Evolutionary conservation across 1,284 basidiomycete genomes (phyloP), one percentile per base, ranked within the genome.

Genomic region (Moesziomyces antarcticus): DNA sequence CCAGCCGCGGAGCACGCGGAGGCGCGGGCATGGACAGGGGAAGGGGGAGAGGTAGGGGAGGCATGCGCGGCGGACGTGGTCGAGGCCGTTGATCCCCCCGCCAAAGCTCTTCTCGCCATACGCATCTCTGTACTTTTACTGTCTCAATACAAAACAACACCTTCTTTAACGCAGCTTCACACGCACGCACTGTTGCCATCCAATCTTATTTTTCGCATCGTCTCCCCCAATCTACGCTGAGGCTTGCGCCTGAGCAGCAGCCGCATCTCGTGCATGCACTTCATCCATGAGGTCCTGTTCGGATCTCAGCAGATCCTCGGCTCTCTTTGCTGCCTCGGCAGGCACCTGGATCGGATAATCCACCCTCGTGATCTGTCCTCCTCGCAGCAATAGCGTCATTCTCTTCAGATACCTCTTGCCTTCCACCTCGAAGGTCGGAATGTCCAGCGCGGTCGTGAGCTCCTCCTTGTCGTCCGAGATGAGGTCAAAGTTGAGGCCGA

Each of bases 291-390:
- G 35, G 41, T 71, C 67, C 53, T 71, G 58, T 20, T 75, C 73
- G 13, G 45, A 45, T 13, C 60, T 50, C 50, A 82, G 59, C 56
- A 82, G 59, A 5, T 56, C 50, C 13, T 78, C 43, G 1, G 80
- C 81, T 10, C 62, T 61, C 33, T 22, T 25, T 6, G 66, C 77
- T 3, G 76, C 76, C 35, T 75, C 52, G 10, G 70, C 30, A 7
- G 75, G 63, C 14, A 50, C 25, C 11, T 56, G 25, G 18, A 82
- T 51, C 6, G 81, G 79, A 44, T 78, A 82, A 41, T 78, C 67
- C 30, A 81, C 14, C 21, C 78, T 70, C 0, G 73, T 77, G 25
- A 81, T 54, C 54, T 82, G 81, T 0, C 79, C 79, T 9, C 77
- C 78, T 3, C 61, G 50, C 22, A 82, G 50, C 24, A 82, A 59